Evolutionary conservation across 2,329 filamentous ascomycete genomes (phyloP), one percentile per base, ranked within the genome.

Genomic region (Botrytis pseudocinerea): DNA sequence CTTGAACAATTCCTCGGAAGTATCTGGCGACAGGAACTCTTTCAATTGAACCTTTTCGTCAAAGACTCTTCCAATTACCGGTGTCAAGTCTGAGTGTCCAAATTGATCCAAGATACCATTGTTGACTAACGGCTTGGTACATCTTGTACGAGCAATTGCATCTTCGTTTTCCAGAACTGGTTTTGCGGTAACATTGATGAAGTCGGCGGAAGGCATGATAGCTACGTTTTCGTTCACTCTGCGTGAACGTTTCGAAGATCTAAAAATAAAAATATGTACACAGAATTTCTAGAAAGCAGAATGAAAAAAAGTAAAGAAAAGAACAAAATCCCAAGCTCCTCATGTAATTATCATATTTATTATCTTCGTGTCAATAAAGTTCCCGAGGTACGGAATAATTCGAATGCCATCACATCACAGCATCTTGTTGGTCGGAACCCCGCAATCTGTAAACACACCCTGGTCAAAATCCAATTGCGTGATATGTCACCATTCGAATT

Each of bases 31-130:
- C 18, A 93, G 83, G 75, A 87, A 86, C 3, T 93, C 89, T 10
- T 85, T 85, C 0, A 92, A 83, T 74, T 91, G 87, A 38, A 87
- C 83, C 18, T 84, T 68, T 42, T 68, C 84, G 20, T 85, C 82
- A 75, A 86, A 92, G 76, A 92, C 90, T 12, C 85, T 84, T 4
- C 90, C 90, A 73, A 78, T 77, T 18, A 74, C 70, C 4, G 78
- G 76, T 25, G 78, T 79, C 4, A 75, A 69, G 64, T 78, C 77
- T 2, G 63, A 60, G 18, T 78, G 69, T 57, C 71, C 42, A 65
- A 74, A 77, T 18, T 71, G 73, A 46, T 78, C 76, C 5, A 78
- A 69, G 14, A 76, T 74, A 25, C 78, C 78, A 51, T 5, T 69
- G 25, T 64, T 66, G 3, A 69, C 40, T 25, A 74, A 46, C 18